Percentiles rank a stretch among this genome's conserved stretches.
Evolutionary conservation across 257 asterid species (phyloP).

Genomic region (Rubia yunnanensis): DNA sequence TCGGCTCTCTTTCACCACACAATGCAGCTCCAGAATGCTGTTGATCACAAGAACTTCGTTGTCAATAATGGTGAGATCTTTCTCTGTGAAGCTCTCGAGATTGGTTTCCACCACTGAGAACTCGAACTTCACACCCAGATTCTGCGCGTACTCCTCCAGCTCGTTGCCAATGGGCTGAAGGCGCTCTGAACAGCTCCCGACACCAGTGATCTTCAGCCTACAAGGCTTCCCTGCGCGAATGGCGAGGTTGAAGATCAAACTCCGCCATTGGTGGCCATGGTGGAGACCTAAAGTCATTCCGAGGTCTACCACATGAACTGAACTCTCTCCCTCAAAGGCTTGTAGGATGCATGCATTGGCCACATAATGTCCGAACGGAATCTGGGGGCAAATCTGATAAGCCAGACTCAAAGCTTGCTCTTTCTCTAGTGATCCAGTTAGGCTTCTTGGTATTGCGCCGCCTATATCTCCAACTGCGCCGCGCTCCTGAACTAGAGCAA

Average conservation of each 20-base stretch:
- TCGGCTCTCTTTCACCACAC: conserved; percentile 75
- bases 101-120: conserved; percentile 46
- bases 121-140: conserved; percentile 34
- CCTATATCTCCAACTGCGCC: conserved; percentile 10
- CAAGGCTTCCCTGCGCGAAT: conserved; percentile 23
- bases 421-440: conserved; percentile 1
- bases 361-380: conserved; percentile 61
- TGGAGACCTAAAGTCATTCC: conserved; percentile 65
- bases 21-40: conserved; percentile 64
- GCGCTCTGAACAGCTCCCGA: conserved; percentile 36
- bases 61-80: conserved; percentile 33
- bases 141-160: conserved; percentile 39
- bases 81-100: conserved; percentile 43
- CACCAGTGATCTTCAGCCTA: conserved; percentile 48
- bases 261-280: conserved; percentile 65
- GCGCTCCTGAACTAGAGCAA: conserved; percentile 6
- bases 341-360: conserved; percentile 55
- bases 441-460: conserved; percentile 1
- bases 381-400: conserved; percentile 50
- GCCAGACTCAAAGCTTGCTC: conserved; percentile 53
- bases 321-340: conserved; percentile 92
- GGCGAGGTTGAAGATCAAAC: conserved; percentile 47
- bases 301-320: conserved; percentile 64
- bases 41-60: conserved; percentile 60
- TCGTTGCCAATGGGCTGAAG: conserved; percentile 46